phyloP scores from a whole-genome alignment of 768 basidiomycete species.

The Harrya chromipes region DNA sequence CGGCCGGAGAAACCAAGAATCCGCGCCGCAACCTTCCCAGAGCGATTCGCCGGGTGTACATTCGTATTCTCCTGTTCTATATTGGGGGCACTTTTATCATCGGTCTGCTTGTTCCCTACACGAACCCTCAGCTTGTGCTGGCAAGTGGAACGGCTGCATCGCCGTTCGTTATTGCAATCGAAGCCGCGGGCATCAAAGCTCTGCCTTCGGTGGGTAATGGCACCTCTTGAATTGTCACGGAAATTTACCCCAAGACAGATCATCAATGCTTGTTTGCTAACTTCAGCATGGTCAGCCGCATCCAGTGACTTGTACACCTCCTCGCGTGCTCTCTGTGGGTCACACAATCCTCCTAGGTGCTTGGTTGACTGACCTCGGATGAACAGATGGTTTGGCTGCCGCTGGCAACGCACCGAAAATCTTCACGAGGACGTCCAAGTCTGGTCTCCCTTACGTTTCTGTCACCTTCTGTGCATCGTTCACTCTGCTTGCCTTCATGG shows the following conservation, averaged over 20 bases:
- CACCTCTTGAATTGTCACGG: slow-evolving; percentile 11
- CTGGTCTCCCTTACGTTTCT: slow-evolving; percentile 75
- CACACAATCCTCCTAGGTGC: not conserved
- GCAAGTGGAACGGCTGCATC: slow-evolving; percentile 59
- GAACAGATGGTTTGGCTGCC: slow-evolving; percentile 71
- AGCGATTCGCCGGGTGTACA: slow-evolving; percentile 57
- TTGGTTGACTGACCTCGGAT: not conserved
- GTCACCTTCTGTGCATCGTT: slow-evolving; percentile 69
- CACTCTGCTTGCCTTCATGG: slow-evolving; percentile 79
- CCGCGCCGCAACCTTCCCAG: slow-evolving; percentile 66
- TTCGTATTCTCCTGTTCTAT: slow-evolving; percentile 83
- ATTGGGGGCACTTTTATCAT: slow-evolving; percentile 68
- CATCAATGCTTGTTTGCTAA: slow-evolving; percentile 80
- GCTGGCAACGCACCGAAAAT: slow-evolving; percentile 80
- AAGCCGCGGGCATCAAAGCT: slow-evolving; percentile 79
- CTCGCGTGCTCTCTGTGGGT: slow-evolving; percentile 79
- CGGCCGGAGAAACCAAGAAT: slow-evolving; percentile 90
- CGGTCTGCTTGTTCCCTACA: slow-evolving; percentile 79
- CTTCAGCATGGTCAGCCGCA: slow-evolving; percentile 91
- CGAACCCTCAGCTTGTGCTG: slow-evolving; percentile 52
- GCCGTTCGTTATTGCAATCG: slow-evolving; percentile 90
- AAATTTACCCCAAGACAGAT: slow-evolving; percentile 39
- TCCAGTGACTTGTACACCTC: slow-evolving; percentile 88
- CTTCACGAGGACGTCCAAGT: slow-evolving; percentile 64
- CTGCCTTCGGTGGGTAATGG: slow-evolving; percentile 63